Base-by-base conservation (phyloP, 495 filamentous ascomycete species). In the Annulohypoxylon bovei region DNA sequence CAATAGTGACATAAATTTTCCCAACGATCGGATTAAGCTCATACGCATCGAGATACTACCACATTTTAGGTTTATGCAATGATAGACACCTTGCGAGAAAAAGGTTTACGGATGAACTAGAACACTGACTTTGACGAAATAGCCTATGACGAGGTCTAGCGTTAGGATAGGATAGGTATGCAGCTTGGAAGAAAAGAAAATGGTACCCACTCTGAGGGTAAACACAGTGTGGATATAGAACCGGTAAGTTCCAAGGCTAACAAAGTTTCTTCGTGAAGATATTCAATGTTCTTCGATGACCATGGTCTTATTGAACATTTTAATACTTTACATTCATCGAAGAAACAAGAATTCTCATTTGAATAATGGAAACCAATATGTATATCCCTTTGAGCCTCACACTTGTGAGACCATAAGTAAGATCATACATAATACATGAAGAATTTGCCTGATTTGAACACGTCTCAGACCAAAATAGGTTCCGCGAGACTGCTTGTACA, bases 1-100 rank as follows among this genome's bases (percentile, higher is more conserved):
- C 39, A 60, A 40, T 30, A 61, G 33, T 61, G 35, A 58, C 32
- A 44, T 55, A n/a, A 47, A 39, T 39, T 50, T 20, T 37, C 58
- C 46, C 42, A 62, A 60, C 57, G 57, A 61, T 61, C 62, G 52
- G 61, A 27, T 56, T 62, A 65, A 65, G 61, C 55, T 61, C 56
- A 55, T 40, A 7, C 28, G 30, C 30, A 58, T 55, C 61, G 30
- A 66, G 49, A 61, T 64, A 44, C 42, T 35, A 30, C 46, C 27
- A 16, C 39, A 46, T 50, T 71, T 60, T 71, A 67, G 68, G 68
- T 71, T 71, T 57, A 44, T 50, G 16, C 40, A 62, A 62, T 42
- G 39, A 42, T 30, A 37, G 50, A 18, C 44, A 53, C 50, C 32
- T 42, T 53, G 30, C 35, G 28, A 55, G 30, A 59, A 65, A 65